Base-by-base conservation (phyloP, 2,329 filamentous ascomycete species). In the Periconia digitata region DNA sequence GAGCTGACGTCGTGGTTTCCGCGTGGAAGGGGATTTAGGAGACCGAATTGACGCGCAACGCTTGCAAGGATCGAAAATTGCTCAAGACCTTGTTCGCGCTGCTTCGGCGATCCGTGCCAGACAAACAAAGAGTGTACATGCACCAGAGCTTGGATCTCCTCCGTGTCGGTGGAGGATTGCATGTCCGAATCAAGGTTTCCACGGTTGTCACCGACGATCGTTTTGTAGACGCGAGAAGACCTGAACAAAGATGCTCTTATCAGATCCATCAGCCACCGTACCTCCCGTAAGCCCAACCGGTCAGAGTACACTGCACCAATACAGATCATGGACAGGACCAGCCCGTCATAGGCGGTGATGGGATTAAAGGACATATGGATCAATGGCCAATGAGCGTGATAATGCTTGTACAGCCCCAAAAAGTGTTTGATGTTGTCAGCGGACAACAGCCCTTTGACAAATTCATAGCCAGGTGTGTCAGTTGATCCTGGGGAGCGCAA, bases 231-330 rank as follows among this genome's bases (percentile, higher is more conserved):
- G 36, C 69, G 72, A 21, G 76, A 79, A 42, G 83, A 82, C 40
- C 78, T 77, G 58, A 85, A 75, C 36, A 89, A 76, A 8, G 81
- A 81, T 18, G 76, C 65, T 54, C 82, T 82, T 17, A 85, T 75
- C 43, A 82, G 76, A 49, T 86, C 81, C 78, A 87, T 87, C 69
- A 89, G 77, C 64, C 84, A 81, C 53, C 86, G 83, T 54, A 87
- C 84, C 55, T 87, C 78, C 51, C 77, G 73, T 38, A 84, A 71
- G 22, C 76, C 74, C 52, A 87, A 73, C 51, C 78, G 78, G 45
- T 86, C 79, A 43, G 87, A 89, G 70, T 90, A 91, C 48, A 88
- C 87, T 35, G 87, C 86, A 32, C 87, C 87, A 59, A 89, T 78
- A 65, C 85, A 89, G 61, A 87, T 84, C 77, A 91, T 87, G 52